A percentile compares a stretch with the other conserved stretches of the same genome.
phyloP scores from a whole-genome alignment of 495 filamentous ascomycete species.

The Trichodelitschia bisporula region DNA sequence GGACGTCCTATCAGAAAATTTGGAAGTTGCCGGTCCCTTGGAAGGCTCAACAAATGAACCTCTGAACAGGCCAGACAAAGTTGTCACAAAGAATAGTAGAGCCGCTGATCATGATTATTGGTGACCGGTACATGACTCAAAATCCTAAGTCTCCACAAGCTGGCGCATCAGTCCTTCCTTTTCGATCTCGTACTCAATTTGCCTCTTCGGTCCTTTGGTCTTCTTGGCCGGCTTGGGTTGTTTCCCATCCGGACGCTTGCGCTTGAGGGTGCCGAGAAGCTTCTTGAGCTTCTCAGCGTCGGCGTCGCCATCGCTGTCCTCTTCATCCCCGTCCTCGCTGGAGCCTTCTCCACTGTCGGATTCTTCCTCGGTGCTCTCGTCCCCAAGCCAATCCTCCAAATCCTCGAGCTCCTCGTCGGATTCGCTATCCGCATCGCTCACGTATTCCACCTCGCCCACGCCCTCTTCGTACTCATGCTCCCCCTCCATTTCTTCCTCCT shows the following conservation, averaged over 20 bases:
- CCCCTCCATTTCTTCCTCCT: slow-evolving; percentile 41
- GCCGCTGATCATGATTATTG: too few species aligned
- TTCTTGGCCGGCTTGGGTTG: slow-evolving; percentile 22
- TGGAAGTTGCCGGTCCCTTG: too few species aligned
- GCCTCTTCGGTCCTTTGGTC: slow-evolving; percentile 17
- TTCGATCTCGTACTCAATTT: slow-evolving; percentile 28
- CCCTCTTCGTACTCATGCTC: slow-evolving; percentile 44
- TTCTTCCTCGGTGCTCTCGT: slow-evolving; percentile 26
- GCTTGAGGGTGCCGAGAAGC: slow-evolving; percentile 17
- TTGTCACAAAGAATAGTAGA: too few species aligned
- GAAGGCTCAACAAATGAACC: too few species aligned
- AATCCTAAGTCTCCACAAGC: not conserved
- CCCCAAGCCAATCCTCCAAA: slow-evolving; percentile 51
- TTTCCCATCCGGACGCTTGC: slow-evolving; percentile 20
- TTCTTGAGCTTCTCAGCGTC: slow-evolving; percentile 15
- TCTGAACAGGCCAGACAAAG: too few species aligned
- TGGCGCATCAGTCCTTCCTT: slow-evolving; percentile 9
- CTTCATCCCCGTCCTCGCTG: slow-evolving; percentile 19
- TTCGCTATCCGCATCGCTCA: slow-evolving; percentile 38
- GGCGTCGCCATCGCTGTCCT: slow-evolving; percentile 7
- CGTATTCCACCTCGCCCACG: slow-evolving; percentile 64
- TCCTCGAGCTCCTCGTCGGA: slow-evolving; percentile 36
- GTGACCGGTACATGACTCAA: too few species aligned
- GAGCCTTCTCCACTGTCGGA: slow-evolving; percentile 10
- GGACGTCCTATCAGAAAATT: too few species aligned